Base-by-base conservation (phyloP, 768 basidiomycete species). In the Pleurotus djamor region DNA sequence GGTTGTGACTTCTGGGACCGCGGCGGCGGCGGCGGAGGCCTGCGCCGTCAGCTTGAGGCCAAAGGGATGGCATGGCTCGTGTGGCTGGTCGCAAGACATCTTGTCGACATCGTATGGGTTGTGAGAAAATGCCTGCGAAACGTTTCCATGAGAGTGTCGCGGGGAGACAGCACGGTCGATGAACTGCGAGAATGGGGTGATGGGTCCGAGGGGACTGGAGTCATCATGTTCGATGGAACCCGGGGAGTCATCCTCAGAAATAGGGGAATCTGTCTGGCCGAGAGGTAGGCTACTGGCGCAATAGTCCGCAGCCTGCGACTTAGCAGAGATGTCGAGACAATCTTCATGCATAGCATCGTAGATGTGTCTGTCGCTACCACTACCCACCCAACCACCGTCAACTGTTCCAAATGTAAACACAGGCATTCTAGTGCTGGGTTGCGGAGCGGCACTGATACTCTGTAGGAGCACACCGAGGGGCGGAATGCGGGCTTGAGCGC, bases 401-500 rank as follows among this genome's bases (percentile, higher is more conserved):
- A 16, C 35, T 9, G 41, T 21, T 28, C 54, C 54, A 32, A 56
- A 56, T 14, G 54, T 43, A n/a, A 56, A 59, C 45, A 44, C 35
- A 37, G 49, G 28, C 59, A 61, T 64, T 50, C 64, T 61, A 32
- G 54, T 34, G 9, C 12, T 14, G 9, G 54, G 36, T 41, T 56
- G 52, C 62, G 60, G 61, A 60, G 36, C 55, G 63, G 62, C 64
- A 62, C 58, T 59, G 55, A 52, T 63, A 59, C 43, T 61, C 59
- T 41, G 63, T 21, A 70, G 61, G 61, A 74, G 61, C 64, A 71
- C 69, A 64, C 69, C 71, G 71, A 79, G 74, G 89, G 90, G 90
- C 88, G 89, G 88, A 86, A 86, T 81, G 79, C 87, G 86, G 85
- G 87, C 86, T 83, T 91, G 80, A 83, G 87, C 88, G 86, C 76